phyloP scores from a whole-genome alignment of 257 asterid genomes.

The Haberlea rhodopensis region DNA sequence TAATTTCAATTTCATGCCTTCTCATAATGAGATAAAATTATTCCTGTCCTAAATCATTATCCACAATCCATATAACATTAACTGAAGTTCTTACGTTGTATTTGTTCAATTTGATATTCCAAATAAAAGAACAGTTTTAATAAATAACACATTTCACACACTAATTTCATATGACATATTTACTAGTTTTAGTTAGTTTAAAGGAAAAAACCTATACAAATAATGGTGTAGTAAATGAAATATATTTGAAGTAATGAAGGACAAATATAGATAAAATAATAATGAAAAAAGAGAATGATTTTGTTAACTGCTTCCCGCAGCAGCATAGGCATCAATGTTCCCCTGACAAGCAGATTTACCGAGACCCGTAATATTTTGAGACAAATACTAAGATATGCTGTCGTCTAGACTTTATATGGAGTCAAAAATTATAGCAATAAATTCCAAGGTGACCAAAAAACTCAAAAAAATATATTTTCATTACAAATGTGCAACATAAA shows the following conservation, averaged over 20 bases:
- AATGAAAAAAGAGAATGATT: not conserved
- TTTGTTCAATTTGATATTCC: not conserved
- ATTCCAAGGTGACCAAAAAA: not conserved
- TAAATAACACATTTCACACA: not conserved
- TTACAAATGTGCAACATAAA: not conserved
- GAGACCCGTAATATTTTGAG: constrained; percentile 48
- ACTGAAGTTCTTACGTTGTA: not conserved
- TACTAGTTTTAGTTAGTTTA: not conserved
- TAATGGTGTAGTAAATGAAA: not conserved
- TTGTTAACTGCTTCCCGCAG: constrained; percentile 48
- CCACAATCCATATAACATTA: not conserved
- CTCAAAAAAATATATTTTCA: too few relatives aligned
- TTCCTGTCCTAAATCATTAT: not conserved
- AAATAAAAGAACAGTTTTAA: not conserved
- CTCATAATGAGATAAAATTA: not conserved
- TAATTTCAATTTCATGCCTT: not conserved
- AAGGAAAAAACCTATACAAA: not conserved
- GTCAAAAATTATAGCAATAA: not conserved
- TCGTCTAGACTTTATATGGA: not conserved
- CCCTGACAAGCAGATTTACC: constrained; percentile 53
- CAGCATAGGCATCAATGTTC: constrained; percentile 80
- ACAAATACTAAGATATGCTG: not conserved
- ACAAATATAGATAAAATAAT: not conserved
- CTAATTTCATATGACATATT: not conserved
- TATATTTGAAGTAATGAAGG: not conserved